Percentiles rank a stretch among this genome's conserved stretches.
Conservation (phyloP, 2,329 filamentous ascomycete species). For the Aspergillus niger region DNA sequence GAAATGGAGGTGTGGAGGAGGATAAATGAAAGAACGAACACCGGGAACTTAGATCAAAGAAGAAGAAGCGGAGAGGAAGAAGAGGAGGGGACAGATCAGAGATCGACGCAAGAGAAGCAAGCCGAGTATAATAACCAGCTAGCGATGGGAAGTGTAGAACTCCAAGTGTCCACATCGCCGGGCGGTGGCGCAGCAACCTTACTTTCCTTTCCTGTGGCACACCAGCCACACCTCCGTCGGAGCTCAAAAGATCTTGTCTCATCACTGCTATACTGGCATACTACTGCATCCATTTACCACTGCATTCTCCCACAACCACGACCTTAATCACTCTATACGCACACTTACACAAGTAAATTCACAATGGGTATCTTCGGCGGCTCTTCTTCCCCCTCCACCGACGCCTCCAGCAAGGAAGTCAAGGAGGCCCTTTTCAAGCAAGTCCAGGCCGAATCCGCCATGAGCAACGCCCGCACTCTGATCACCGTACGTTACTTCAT, state of each 20-base stretch:
- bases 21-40: slow-evolving; percentile 1
- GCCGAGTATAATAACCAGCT: too few relatives aligned
- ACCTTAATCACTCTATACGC: neutral
- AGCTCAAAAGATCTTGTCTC: slow-evolving; percentile 14
- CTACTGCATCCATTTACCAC: neutral
- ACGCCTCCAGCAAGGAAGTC: slow-evolving; percentile 34
- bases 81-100: slow-evolving; percentile 6
- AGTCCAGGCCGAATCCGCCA: slow-evolving; percentile 64
- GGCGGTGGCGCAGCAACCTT: slow-evolving; percentile 20
- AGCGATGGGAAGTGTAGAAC: neutral
- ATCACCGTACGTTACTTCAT: slow-evolving; percentile 61
- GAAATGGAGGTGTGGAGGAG: slow-evolving; percentile 10
- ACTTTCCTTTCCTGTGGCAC: neutral
- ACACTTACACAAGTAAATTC: neutral
- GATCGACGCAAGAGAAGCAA: slow-evolving; percentile 1
- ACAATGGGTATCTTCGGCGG: slow-evolving; percentile 46
- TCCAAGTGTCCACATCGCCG: slow-evolving; percentile 30
- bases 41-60: slow-evolving; percentile 5
- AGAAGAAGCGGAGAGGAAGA: slow-evolving; percentile 14
- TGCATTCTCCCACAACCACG: neutral
- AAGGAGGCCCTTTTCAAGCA: slow-evolving; percentile 64
- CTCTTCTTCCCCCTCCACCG: slow-evolving; percentile 30
- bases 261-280: neutral
- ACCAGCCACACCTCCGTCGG: slow-evolving; percentile 21
- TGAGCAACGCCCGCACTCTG: slow-evolving; percentile 68